A percentile compares a stretch with the other conserved stretches of the same genome.
phyloP scores from a whole-genome alignment of 768 basidiomycete genomes.

The Mycena chlorophos region DNA sequence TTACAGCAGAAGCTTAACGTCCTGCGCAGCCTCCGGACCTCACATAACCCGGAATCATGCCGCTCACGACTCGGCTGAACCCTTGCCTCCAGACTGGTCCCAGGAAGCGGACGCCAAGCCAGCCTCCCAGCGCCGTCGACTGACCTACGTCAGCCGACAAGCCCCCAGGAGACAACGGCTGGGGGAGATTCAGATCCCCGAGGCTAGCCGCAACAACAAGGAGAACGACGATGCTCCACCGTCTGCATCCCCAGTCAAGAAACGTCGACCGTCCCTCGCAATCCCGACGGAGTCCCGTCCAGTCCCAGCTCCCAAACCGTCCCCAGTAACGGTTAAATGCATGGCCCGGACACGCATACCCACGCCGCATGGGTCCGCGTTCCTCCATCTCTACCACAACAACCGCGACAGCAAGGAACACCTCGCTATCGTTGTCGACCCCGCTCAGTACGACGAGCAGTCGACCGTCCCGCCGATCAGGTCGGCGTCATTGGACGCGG shows the following conservation, averaged over 20 bases:
- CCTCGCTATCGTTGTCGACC: conserved; percentile 91
- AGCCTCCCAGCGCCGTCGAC: conserved; percentile 44
- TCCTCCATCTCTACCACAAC: conserved; percentile 95
- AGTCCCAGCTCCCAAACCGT: conserved; percentile 26
- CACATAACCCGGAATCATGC: conserved; percentile 85
- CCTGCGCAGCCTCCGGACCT: conserved; percentile 62
- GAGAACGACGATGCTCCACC: conserved; percentile 54
- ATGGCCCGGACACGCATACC: conserved; percentile 98
- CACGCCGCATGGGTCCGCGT: conserved; percentile 90
- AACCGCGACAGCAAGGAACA: conserved; percentile 92
- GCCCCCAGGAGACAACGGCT: conserved; percentile 68
- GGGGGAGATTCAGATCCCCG: conserved; percentile 31
- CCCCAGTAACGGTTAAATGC: conserved; percentile 75
- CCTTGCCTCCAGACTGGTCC: conserved; percentile 57
- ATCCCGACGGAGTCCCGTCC: conserved; percentile 27
- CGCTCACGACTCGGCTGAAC: conserved; percentile 69
- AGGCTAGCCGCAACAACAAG: conserved; percentile 38
- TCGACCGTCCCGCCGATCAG: conserved; percentile 66
- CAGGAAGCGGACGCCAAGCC: conserved; percentile 50
- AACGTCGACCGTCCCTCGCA: conserved; percentile 39
- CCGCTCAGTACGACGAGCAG: conserved; percentile 72
- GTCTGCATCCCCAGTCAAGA: conserved; percentile 40
- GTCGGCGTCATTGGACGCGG: conserved; percentile 75
- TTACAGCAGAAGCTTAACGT: not conserved
- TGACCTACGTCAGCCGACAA: conserved; percentile 72